A percentile compares a stretch with the other conserved stretches of the same genome.
Evolutionary conservation across 768 basidiomycete genomes (phyloP).

Genomic region (Candolleomyces efflorescens): DNA sequence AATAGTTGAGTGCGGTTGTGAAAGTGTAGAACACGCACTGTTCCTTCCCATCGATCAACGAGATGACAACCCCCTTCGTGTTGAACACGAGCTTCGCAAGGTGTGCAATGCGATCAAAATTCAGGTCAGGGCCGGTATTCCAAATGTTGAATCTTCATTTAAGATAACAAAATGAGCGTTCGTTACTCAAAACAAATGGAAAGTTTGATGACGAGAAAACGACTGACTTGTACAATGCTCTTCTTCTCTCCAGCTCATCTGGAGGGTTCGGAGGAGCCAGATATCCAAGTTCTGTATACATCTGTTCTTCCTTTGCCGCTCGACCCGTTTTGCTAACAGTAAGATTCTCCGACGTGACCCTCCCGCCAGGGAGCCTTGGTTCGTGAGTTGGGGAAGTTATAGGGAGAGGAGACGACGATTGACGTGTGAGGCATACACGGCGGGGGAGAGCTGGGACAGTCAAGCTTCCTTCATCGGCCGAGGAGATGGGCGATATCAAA

Average conservation of each 20-base stretch:
- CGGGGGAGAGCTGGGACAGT: conserved; percentile 48
- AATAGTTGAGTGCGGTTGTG: too few species aligned
- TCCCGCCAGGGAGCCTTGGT: conserved; percentile 27
- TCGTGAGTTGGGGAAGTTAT: conserved; percentile 30
- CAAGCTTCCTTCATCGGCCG: conserved; percentile 17
- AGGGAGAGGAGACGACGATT: conserved; percentile 63
- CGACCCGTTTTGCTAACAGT: conserved; percentile 34
- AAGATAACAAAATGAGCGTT: background rate
- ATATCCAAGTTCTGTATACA: conserved; percentile 61
- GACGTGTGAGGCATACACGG: conserved; percentile 52
- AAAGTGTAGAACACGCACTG: too few species aligned
- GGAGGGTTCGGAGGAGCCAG: conserved; percentile 81
- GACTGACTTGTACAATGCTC: conserved; percentile 82
- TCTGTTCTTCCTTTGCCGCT: conserved; percentile 63
- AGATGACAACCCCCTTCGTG: conserved; percentile 80
- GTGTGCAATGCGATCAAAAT: conserved; percentile 93
- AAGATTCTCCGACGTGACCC: conserved; percentile 24
- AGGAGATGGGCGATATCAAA: conserved; percentile 8
- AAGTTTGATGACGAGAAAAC: background rate
- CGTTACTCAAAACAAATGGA: background rate
- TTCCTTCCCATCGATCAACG: conserved; percentile 78
- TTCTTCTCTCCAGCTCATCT: conserved; percentile 75
- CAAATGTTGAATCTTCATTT: conserved; percentile 79
- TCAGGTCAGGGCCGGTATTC: conserved; percentile 79
- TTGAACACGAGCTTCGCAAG: conserved; percentile 91